Conservation (phyloP, 768 basidiomycete species). For the Hypsizygus marmoreus region DNA sequence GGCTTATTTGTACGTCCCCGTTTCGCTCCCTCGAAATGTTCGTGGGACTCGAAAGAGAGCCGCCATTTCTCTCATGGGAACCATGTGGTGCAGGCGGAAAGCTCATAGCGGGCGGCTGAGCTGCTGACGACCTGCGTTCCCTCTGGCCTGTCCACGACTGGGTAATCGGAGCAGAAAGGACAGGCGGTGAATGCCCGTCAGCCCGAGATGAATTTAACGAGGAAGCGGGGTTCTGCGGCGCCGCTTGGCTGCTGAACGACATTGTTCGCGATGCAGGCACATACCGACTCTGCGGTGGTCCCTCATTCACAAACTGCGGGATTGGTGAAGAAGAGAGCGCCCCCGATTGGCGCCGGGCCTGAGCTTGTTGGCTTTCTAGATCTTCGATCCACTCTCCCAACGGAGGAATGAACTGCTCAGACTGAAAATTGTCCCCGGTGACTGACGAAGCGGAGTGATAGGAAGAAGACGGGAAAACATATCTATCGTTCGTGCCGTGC, state of each 20-base stretch:
- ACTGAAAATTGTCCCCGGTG: slow-evolving; percentile 6
- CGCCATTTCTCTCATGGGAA: slow-evolving; percentile 7
- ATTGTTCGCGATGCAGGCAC: slow-evolving; percentile 23
- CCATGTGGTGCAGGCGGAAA: background rate
- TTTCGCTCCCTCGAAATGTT: no score
- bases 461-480: background rate
- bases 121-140: slow-evolving; percentile 15
- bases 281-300: slow-evolving; percentile 15
- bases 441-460: slow-evolving; percentile 2
- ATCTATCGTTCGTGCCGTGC: background rate
- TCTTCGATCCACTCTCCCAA: slow-evolving; percentile 2
- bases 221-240: background rate
- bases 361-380: slow-evolving; percentile 1
- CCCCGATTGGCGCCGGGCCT: slow-evolving; percentile 7
- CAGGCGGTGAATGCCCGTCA: slow-evolving; percentile 6
- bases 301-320: slow-evolving; percentile 15
- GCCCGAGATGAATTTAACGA: background rate
- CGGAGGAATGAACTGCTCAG: slow-evolving; percentile 11
- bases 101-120: slow-evolving; percentile 7
- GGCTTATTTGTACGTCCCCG: no score
- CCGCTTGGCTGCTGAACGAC: background rate
- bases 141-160: background rate
- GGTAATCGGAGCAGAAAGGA: slow-evolving; percentile 3
- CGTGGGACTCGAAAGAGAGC: no score
- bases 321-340: slow-evolving; percentile 9